These are phyloP conservation scores for Psophocarpus tetragonolobus DNA, from an alignment of 306 rosid species.

Conservation along the genomic window DNA sequence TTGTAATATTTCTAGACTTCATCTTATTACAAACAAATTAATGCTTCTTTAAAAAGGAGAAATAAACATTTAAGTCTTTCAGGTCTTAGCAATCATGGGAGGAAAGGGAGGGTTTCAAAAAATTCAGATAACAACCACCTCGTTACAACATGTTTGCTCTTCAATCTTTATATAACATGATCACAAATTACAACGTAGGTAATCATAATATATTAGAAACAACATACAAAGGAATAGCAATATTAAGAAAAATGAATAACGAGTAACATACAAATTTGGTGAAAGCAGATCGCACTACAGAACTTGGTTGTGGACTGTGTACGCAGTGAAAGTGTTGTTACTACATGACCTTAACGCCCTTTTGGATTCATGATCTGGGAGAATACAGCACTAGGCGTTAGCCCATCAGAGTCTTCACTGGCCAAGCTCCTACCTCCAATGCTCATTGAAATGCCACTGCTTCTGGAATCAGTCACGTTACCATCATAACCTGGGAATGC, in stretches of 20 bases:
- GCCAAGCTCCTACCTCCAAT: slow-evolving; percentile 98
- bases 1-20: not conserved
- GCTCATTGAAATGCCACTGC: slow-evolving; percentile 97
- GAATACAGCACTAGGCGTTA: slow-evolving; percentile 97
- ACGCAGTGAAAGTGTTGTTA: slow-evolving; percentile 13
- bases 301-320: slow-evolving; percentile 21
- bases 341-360: slow-evolving; percentile 68
- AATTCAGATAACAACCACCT: slow-evolving; percentile 20
- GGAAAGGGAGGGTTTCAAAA: not conserved
- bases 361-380: slow-evolving; percentile 99
- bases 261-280: slow-evolving; percentile 34
- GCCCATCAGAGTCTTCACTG: slow-evolving; percentile 92
- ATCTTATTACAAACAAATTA: slow-evolving; percentile 17
- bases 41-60: not conserved
- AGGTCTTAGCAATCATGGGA: not conserved
- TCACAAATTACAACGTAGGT: slow-evolving; percentile 52
- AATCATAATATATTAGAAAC: slow-evolving; percentile 38
- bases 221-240: slow-evolving; percentile 30
- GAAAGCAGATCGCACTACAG: slow-evolving; percentile 15
- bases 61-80: not conserved
- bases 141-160: slow-evolving; percentile 37
- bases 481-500: slow-evolving; percentile 55
- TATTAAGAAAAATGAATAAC: slow-evolving; percentile 38
- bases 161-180: slow-evolving; percentile 36
- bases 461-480: slow-evolving; percentile 78